Evolutionary conservation across 371 early-diverging fungal genomes (phyloP).

Genomic region (Mortierella sp.): DNA sequence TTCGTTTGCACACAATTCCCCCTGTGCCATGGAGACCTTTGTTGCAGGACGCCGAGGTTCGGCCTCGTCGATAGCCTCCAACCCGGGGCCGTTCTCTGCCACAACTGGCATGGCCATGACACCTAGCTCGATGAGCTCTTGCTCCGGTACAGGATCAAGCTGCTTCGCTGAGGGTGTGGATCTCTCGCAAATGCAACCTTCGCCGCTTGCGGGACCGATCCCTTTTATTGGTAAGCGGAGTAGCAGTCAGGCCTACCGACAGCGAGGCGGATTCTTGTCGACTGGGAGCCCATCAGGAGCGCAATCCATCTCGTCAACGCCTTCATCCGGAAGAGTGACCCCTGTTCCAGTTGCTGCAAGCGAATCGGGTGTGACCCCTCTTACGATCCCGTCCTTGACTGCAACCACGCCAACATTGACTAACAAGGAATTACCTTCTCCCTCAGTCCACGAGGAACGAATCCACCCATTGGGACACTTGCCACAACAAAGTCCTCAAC

Average conservation of each 20-base stretch:
- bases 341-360: no score
- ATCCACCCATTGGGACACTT: conserved; percentile 15
- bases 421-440: conserved; percentile 9
- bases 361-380: no score
- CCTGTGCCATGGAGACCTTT: conserved; percentile 47
- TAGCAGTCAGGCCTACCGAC: conserved; percentile 44
- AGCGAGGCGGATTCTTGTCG: conserved; percentile 3
- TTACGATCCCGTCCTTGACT: conserved; percentile 5
- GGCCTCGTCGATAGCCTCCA: conserved; percentile 40
- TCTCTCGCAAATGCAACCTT: conserved; percentile 6
- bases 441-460: conserved; percentile 19
- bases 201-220: conserved; percentile 9
- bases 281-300: background rate
- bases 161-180: conserved; percentile 28
- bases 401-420: conserved; percentile 11
- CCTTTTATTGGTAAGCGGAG: conserved; percentile 38
- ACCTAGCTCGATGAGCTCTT: background rate
- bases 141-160: background rate
- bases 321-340: no score
- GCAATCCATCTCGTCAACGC: background rate
- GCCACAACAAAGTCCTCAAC: background rate
- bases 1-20: conserved; percentile 29
- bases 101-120: background rate
- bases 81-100: conserved; percentile 25
- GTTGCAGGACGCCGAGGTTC: conserved; percentile 43